A percentile compares a stretch with the other conserved stretches of the same genome.
phyloP scores from a whole-genome alignment of 495 filamentous ascomycete genomes.

The Aspergillus nanangensis region DNA sequence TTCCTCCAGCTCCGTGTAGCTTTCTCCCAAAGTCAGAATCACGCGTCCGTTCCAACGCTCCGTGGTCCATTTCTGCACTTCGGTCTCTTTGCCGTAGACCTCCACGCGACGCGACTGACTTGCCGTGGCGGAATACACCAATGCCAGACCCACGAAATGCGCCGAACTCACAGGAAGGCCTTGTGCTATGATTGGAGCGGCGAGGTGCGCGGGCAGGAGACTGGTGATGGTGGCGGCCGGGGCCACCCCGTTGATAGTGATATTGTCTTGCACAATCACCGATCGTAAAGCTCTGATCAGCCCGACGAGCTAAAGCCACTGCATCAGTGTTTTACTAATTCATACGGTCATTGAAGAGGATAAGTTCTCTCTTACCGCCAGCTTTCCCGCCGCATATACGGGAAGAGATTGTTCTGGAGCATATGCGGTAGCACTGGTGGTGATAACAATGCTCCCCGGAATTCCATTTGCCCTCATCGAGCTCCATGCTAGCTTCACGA shows the following conservation, averaged over 20 bases:
- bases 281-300: constrained; percentile 21
- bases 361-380: constrained; percentile 1
- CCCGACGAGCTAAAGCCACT: constrained; percentile 14
- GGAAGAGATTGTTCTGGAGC: constrained; percentile 22
- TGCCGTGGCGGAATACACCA: constrained; percentile 27
- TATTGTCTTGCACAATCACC: constrained; percentile 9
- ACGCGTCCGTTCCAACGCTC: constrained; percentile 27
- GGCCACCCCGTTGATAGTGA: constrained; percentile 30
- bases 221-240: constrained; percentile 23
- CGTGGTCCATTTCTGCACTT: background rate
- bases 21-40: constrained; percentile 26
- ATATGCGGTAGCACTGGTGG: constrained; percentile 26
- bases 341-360: no score
- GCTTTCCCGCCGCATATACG: constrained; percentile 21
- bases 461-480: constrained; percentile 10
- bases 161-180: constrained; percentile 22
- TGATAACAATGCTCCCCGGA: constrained; percentile 28
- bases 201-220: constrained; percentile 17
- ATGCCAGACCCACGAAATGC: constrained; percentile 19
- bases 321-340: no score
- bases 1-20: constrained; percentile 30
- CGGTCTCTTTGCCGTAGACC: constrained; percentile 3
- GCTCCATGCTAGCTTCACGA: constrained; percentile 21
- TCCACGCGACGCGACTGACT: constrained; percentile 16
- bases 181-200: constrained; percentile 14